Evolutionary conservation across 805 yeast species (phyloP).

Genomic region (Candida ascalaphidarum): DNA sequence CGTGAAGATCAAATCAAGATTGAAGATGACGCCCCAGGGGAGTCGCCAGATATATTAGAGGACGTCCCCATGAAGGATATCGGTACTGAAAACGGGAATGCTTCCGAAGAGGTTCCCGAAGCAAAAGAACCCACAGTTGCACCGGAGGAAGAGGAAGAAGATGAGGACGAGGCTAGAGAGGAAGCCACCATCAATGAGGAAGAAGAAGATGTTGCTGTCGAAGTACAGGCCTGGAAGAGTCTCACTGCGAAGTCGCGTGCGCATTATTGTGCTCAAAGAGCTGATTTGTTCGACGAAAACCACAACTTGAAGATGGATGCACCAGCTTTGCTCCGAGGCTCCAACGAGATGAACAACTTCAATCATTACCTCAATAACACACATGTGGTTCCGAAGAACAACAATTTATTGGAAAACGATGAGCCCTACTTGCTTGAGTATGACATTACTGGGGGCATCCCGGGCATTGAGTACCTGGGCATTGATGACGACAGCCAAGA

Average conservation of each 20-base stretch:
- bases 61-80: constrained; percentile 7
- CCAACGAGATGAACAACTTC: constrained; percentile 60
- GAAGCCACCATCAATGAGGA: constrained; percentile 34
- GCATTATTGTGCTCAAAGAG: constrained; percentile 60
- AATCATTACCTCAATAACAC: constrained; percentile 33
- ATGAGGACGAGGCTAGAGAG: constrained; percentile 29
- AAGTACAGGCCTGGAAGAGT: constrained; percentile 77
- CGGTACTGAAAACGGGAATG: too few relatives aligned
- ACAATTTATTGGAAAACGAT: constrained; percentile 42
- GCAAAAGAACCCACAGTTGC: constrained; percentile 2
- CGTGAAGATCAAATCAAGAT: constrained; percentile 24
- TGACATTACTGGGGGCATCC: constrained; percentile 75
- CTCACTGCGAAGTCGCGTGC: constrained; percentile 74
- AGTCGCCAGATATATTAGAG: constrained; percentile 4
- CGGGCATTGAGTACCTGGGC: constrained; percentile 52
- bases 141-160: constrained; percentile 18
- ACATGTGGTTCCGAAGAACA: constrained; percentile 33
- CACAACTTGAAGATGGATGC: constrained; percentile 55
- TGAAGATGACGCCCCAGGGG: constrained; percentile 13
- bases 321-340: constrained; percentile 59
- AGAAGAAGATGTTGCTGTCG: constrained; percentile 66
- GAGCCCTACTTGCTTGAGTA: constrained; percentile 72
- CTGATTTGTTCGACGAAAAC: constrained; percentile 52
- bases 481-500: constrained; percentile 35
- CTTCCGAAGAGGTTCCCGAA: too few relatives aligned